A percentile compares a stretch with the other conserved stretches of the same genome.
Conservation (phyloP, 345 rosid genomes). For the Fremontodendron californicum region DNA sequence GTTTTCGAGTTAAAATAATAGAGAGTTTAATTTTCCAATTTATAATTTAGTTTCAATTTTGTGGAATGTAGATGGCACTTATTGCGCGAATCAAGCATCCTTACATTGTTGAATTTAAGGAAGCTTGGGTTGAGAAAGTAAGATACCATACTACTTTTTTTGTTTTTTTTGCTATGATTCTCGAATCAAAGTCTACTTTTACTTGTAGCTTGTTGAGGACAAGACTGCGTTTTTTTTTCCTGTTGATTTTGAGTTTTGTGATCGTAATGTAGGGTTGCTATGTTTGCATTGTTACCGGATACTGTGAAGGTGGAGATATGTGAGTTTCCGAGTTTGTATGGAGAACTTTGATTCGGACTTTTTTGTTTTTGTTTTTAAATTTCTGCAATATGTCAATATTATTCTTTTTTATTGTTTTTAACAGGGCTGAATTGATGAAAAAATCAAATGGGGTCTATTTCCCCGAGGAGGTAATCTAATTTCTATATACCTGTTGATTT, state of each 20-base stretch:
- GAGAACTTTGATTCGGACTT: neutral
- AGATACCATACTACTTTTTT: conserved; percentile 8
- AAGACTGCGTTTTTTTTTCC: neutral
- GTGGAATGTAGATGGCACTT: conserved; percentile 72
- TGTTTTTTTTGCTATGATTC: neutral
- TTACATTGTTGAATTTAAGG: conserved; percentile 91
- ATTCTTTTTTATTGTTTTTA: conserved; percentile 2
- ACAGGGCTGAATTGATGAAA: conserved; percentile 96
- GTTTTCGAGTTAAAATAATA: neutral
- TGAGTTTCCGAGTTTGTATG: conserved; percentile 38
- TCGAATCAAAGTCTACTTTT: neutral
- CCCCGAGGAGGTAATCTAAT: conserved; percentile 71
- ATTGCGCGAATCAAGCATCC: conserved; percentile 92
- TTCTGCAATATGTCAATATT: conserved; percentile 1
- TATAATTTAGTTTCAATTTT: conserved; percentile 4
- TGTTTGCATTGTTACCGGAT: conserved; percentile 97
- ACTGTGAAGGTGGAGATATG: conserved; percentile 99
- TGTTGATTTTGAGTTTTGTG: conserved; percentile 7
- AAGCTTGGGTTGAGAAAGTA: conserved; percentile 99
- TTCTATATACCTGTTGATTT: neutral
- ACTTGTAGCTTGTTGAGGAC: neutral
- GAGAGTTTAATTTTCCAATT: neutral
- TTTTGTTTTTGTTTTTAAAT: conserved; percentile 16
- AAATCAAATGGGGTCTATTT: conserved; percentile 80
- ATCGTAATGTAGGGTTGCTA: conserved; percentile 77